These are phyloP conservation scores for Globisporangium spinosum DNA, from an alignment of 352 stramenopile genomes.

Conservation along the genomic window DNA sequence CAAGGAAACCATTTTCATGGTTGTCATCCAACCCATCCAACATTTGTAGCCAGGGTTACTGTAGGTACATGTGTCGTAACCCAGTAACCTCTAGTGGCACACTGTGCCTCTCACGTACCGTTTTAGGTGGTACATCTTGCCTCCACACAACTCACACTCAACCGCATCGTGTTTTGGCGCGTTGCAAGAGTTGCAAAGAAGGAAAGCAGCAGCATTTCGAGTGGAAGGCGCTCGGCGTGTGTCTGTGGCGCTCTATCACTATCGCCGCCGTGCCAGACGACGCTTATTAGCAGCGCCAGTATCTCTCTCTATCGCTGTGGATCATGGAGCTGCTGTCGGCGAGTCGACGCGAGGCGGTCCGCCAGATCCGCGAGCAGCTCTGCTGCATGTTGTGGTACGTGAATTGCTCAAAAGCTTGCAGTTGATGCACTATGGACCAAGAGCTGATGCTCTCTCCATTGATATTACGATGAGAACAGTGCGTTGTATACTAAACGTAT, in stretches of 20 bases:
- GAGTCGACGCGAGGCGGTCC: constrained; percentile 48
- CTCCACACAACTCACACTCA: neutral
- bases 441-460: neutral
- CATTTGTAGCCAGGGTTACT: neutral
- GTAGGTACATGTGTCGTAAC: neutral
- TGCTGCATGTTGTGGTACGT: constrained; percentile 72
- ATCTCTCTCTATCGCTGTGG: neutral
- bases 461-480: neutral
- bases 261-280: neutral
- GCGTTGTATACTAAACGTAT: neutral
- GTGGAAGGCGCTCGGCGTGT: neutral
- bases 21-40: neutral
- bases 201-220: neutral
- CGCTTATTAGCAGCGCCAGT: neutral
- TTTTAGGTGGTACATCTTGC: neutral
- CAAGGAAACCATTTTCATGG: neutral
- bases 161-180: neutral
- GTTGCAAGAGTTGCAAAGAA: constrained; percentile 2
- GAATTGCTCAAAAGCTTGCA: neutral
- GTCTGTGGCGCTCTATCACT: neutral
- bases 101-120: neutral
- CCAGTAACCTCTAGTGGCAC: neutral
- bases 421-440: neutral
- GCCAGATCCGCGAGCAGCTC: constrained; percentile 78
- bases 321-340: constrained; percentile 60